Percentiles rank a stretch among this genome's conserved stretches.
Evolutionary conservation across 1,284 basidiomycete genomes (phyloP).

Genomic region (Sutorius eximius): DNA sequence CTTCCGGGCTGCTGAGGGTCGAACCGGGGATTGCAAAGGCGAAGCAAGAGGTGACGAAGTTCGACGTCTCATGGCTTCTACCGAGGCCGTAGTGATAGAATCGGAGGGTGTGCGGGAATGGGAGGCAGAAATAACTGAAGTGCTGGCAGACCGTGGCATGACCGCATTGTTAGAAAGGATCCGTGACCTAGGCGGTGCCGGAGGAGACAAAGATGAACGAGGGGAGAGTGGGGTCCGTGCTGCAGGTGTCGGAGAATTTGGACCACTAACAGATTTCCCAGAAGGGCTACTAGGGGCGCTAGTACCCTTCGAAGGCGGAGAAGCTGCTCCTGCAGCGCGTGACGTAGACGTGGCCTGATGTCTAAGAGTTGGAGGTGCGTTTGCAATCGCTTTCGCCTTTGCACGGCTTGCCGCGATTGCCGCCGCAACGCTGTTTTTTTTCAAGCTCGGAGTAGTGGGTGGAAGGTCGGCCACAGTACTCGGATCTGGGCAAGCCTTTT

Average conservation of each 20-base stretch:
- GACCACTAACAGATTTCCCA: slow-evolving; percentile 27
- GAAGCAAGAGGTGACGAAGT: slow-evolving; percentile 53
- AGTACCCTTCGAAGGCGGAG: slow-evolving; percentile 47
- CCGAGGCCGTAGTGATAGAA: slow-evolving; percentile 45
- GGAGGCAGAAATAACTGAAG: slow-evolving; percentile 31
- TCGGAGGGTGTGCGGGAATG: slow-evolving; percentile 47
- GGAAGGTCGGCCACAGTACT: slow-evolving; percentile 40
- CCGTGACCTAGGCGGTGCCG: slow-evolving; percentile 48
- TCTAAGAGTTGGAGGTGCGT: slow-evolving; percentile 69
- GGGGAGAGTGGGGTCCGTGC: slow-evolving; percentile 43
- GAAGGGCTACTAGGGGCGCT: slow-evolving; percentile 41
- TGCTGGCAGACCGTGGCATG: slow-evolving; percentile 43
- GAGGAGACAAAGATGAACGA: slow-evolving; percentile 41
- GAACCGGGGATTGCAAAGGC: slow-evolving; percentile 37
- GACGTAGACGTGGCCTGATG: slow-evolving; percentile 75
- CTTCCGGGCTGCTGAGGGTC: slow-evolving; percentile 43
- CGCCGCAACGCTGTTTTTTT: slow-evolving; percentile 78
- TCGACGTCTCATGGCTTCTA: slow-evolving; percentile 43
- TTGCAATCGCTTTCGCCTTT: slow-evolving; percentile 80
- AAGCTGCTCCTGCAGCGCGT: slow-evolving; percentile 45
- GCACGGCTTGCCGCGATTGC: slow-evolving; percentile 81
- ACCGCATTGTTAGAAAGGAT: slow-evolving; percentile 39
- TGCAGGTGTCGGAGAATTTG: slow-evolving; percentile 42
- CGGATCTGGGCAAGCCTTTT: slow-evolving; percentile 75
- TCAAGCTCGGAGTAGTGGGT: slow-evolving; percentile 52